Base-by-base conservation (phyloP, 768 basidiomycete species). In the Pulveroboletus frians region DNA sequence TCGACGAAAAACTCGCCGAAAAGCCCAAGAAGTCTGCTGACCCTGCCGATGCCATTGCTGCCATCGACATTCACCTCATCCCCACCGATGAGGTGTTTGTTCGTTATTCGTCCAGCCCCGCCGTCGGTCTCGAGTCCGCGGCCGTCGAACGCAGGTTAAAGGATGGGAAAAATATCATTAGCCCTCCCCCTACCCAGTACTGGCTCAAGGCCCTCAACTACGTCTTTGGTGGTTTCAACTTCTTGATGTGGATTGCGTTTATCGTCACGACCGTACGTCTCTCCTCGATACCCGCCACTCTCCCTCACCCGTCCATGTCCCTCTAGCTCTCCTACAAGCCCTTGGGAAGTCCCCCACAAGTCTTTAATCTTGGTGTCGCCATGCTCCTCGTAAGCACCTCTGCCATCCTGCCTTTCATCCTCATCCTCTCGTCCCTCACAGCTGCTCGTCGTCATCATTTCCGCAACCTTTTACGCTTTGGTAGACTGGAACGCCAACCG, bases 201-300 rank as follows among this genome's bases (percentile, higher is more conserved):
- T 76, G 64, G 70, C 69, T 72, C 58, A 80, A 79, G 68, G 66
- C 71, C 27, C 56, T 78, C 15, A 74, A 73, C 55, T 82, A 79
- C 45, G 50, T 81, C 41, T 77, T 82, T 39, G 77, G 79, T 36
- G 80, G 80, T 1, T 81, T 81, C 61, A 80, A 80, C 44, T 73
- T 72, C 46, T 63, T 82, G 14, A 75, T 82, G 65, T 73, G 80
- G 69, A 70, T 76, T 43, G 79, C 77, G 0, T 77, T 78, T 52
- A 66, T 82, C 46, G 71, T 76, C 46, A 74, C 73, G 0, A 32
- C 72, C 29, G 74, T 74, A 59, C 11, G 72, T 64, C 21, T 36
- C 39, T 17, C 35, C 47, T 45, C 23, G 5, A 11, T 11, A 36
- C 13, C 8, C 14, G 3, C 9, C n/a, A 11, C 26, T 11, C 9